Percentiles rank a stretch among this genome's conserved stretches.
Evolutionary conservation across 257 asterid species (phyloP).

Genomic region (Nicotiana otophora): DNA sequence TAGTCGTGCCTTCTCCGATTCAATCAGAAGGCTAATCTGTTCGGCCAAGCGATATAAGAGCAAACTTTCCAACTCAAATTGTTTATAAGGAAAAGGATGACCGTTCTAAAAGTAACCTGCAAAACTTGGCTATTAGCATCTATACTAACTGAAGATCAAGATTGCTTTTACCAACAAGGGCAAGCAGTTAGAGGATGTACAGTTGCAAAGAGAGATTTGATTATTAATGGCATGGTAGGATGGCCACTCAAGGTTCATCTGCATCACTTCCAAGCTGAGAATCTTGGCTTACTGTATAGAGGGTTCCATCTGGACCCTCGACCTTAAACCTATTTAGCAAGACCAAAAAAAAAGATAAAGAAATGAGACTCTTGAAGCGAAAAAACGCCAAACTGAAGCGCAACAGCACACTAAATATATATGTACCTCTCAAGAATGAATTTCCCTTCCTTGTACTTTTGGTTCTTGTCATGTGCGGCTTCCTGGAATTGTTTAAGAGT

Average conservation of each 20-base stretch:
- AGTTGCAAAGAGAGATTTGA: constrained; percentile 18
- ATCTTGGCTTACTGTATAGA: constrained; percentile 37
- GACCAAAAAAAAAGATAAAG: not conserved
- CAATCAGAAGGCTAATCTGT: too few species aligned
- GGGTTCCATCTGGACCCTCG: constrained; percentile 70
- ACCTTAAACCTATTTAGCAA: constrained; percentile 46
- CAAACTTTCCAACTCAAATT: not conserved
- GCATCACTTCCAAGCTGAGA: constrained; percentile 42
- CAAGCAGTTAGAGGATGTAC: constrained; percentile 9
- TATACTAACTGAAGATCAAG: not conserved
- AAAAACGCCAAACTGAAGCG: not conserved
- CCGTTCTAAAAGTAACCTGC: not conserved
- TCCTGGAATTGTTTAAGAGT: constrained; percentile 33
- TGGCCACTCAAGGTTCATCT: constrained; percentile 26
- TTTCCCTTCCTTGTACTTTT: constrained; percentile 79
- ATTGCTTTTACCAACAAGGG: not conserved
- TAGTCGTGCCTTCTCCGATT: too few species aligned
- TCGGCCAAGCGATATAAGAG: not conserved
- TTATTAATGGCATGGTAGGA: not conserved
- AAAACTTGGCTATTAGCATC: constrained; percentile 12
- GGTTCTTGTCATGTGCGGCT: constrained; percentile 51
- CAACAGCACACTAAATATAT: not conserved
- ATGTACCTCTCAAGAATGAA: constrained; percentile 73
- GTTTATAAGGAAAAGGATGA: not conserved
- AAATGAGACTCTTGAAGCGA: not conserved